Evolutionary conservation across 1,284 basidiomycete genomes (phyloP), one percentile per base, ranked within the genome.

Genomic region (Ganoderma sinense): DNA sequence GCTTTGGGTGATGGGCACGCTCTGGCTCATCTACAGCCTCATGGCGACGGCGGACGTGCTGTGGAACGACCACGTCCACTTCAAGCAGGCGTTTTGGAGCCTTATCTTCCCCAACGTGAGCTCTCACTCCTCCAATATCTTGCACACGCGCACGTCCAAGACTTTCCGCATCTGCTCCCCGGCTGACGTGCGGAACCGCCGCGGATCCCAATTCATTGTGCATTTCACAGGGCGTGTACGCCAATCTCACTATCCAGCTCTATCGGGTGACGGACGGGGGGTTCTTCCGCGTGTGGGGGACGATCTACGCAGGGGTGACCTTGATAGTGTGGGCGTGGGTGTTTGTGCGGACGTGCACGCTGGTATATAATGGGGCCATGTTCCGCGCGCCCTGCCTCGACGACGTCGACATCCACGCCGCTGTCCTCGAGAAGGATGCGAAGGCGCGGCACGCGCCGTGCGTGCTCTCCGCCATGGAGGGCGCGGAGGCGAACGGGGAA

Each of bases 1-100:
- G 18, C 75, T 88, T 5, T 87, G 86, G 86, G 79, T 82, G 1
- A 78, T 86, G 70, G 85, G 83, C 2, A 80, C 84, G 60, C 82
- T 82, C 73, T 87, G 86, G 86, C 73, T 85, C 43, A 64, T 79
- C 31, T 80, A 82, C 53, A 85, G 82, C 13, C 31, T 83, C 7
- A 70, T 82, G 51, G 80, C 82, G 5, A 72, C 84, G 29, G 69
- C 71, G 62, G 74, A 80, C 60, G 79, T 82, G n/a, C n/a, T 80
- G 26, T 72, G 75, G n/a, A 67, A 75, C 16, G 64, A 56, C 5
- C 77, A 65, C 20, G 69, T 85, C 39, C 78, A 78, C 3, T 87
- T 87, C 71, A 80, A 79, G 48, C 67, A 87, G 43, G 76, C 82
- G 0, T 85, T 82, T 71, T 88, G 86, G 86, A 86, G 85, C 6